Base-by-base conservation (phyloP, 2,329 filamentous ascomycete species). In the Claviceps paspali region DNA sequence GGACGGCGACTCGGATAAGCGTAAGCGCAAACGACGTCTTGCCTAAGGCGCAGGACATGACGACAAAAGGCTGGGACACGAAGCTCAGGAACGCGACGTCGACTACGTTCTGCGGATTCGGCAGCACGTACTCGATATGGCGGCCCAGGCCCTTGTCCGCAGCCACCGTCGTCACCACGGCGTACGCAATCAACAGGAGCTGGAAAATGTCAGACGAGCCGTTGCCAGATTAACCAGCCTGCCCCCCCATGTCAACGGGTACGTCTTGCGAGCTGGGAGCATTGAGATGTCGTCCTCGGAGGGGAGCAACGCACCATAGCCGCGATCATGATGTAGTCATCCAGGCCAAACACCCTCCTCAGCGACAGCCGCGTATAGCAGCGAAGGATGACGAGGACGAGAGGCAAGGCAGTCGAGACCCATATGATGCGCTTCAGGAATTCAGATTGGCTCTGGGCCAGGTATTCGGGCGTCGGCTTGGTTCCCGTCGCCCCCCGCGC, bases 1-100 rank as follows among this genome's bases (percentile, higher is more conserved):
- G 40, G 11, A 29, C 30, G 11, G 40, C 36, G 3, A 41, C 40
- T n/a, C 40, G 32, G 14, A 41, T 36, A 12, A 41, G 21, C 1
- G 33, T 38, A 29, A 41, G 26, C n/a, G 40, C 36, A 26, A 41
- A 41, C 5, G 28, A 38, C 1, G 40, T 41, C 29, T 41, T 41
- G 14, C 40, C 40, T 15, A 41, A 32, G 15, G 33, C 40, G 26
- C 40, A 41, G 8, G 40, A 41, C 40, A 41, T 39, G 26, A 38
- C n/a, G 15, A 41, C 36, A 5, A 41, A 12, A 14, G 36, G 40
- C 12, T 41, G 40, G 15, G 40, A 39, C 12, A 39, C 33, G n/a
- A 41, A 41, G 15, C 40, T 36, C 8, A 41, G 33, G 12, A 39
- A 15, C 3, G 29, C 36, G 18, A 41, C 36, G 18, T 41, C 40